These are phyloP conservation scores for Penicillium mononematosum DNA, from an alignment of 495 filamentous ascomycete genomes.

Conservation along the genomic window DNA sequence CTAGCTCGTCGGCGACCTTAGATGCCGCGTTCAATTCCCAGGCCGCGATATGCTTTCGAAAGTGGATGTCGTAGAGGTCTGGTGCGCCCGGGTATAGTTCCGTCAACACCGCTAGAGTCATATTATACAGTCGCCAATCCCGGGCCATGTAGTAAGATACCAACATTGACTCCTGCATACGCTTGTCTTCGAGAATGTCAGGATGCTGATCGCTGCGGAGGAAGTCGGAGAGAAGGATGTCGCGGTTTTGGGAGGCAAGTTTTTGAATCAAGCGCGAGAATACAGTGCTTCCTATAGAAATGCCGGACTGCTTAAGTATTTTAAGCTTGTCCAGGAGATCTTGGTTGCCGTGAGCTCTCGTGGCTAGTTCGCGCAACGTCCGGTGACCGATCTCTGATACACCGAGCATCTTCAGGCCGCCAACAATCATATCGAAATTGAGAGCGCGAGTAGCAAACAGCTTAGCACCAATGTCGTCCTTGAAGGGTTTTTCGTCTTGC, in stretches of 20 bases:
- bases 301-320: constrained; percentile 54
- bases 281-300: constrained; percentile 56
- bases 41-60: constrained; percentile 43
- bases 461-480: constrained; percentile 65
- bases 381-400: constrained; percentile 67
- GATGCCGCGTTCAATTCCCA: constrained; percentile 35
- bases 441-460: constrained; percentile 70
- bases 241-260: constrained; percentile 54
- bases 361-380: constrained; percentile 67
- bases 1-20: constrained; percentile 39
- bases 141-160: constrained; percentile 45
- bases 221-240: constrained; percentile 57
- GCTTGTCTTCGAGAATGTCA: constrained; percentile 64
- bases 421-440: constrained; percentile 62
- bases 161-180: constrained; percentile 58
- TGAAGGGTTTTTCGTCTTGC: constrained; percentile 33
- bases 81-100: constrained; percentile 31
- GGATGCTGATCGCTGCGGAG: constrained; percentile 72
- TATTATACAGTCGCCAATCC: constrained; percentile 53
- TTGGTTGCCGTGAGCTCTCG: constrained; percentile 53
- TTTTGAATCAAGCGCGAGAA: constrained; percentile 60
- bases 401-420: constrained; percentile 61
- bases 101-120: constrained; percentile 51
- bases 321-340: constrained; percentile 55
- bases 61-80: constrained; percentile 41